phyloP scores from a whole-genome alignment of 208 protist species.

The Polymyxa betae region DNA sequence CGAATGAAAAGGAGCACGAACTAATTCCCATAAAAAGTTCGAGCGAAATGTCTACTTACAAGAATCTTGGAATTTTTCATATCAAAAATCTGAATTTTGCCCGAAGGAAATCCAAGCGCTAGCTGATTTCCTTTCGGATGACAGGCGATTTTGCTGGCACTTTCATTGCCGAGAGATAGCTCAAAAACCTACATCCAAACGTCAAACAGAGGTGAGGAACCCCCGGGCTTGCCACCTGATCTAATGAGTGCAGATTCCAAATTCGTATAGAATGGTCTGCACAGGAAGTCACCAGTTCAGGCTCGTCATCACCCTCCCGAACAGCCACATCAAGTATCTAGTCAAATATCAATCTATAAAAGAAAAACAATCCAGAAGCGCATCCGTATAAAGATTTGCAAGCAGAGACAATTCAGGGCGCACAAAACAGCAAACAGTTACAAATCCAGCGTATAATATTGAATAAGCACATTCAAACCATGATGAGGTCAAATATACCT shows the following conservation, averaged over 20 bases:
- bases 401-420: too few relatives aligned
- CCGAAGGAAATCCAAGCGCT: constrained; percentile 21
- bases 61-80: not conserved
- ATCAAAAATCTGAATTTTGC: constrained; percentile 51
- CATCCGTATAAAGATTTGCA: not conserved
- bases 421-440: constrained; percentile 15
- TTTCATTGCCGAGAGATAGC: too few relatives aligned
- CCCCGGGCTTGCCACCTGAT: too few relatives aligned
- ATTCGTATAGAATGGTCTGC: too few relatives aligned
- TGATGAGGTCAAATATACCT: not conserved
- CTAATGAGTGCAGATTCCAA: too few relatives aligned
- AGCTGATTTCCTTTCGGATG: not conserved
- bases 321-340: not conserved
- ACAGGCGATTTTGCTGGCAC: not conserved
- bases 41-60: too few relatives aligned
- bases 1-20: not conserved
- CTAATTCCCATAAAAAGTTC: too few relatives aligned
- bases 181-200: too few relatives aligned
- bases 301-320: too few relatives aligned
- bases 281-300: too few relatives aligned
- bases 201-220: not conserved
- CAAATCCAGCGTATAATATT: not conserved
- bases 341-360: too few relatives aligned
- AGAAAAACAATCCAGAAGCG: not conserved
- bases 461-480: not conserved